Conservation (phyloP, 176 grass and related monocot genomes). For the Oropetium thomaeum region DNA sequence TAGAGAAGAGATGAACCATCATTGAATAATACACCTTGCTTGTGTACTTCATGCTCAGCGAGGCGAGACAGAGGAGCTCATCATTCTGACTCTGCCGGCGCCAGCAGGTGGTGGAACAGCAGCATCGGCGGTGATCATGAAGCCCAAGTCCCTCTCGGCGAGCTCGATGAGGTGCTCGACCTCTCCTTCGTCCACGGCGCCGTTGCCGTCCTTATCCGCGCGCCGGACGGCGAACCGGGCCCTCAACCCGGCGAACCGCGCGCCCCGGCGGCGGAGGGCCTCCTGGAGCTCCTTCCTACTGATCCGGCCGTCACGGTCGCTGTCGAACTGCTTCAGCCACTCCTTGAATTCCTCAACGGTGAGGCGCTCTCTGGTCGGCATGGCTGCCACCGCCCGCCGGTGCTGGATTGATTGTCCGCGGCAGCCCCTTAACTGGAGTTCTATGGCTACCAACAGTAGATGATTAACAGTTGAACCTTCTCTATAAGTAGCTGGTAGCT, state of each 20-base stretch:
- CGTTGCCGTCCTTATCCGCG: constrained; percentile 46
- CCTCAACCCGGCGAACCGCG: constrained; percentile 32
- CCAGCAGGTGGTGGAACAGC: neutral
- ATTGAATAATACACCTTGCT: neutral
- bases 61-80: neutral
- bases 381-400: neutral
- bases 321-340: constrained; percentile 67
- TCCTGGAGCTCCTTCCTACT: constrained; percentile 55
- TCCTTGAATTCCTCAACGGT: constrained; percentile 54
- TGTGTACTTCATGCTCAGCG: neutral
- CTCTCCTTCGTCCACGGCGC: constrained; percentile 55
- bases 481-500: constrained; percentile 27
- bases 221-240: constrained; percentile 21
- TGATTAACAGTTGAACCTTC: neutral
- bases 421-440: neutral
- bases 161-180: constrained; percentile 52
- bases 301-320: constrained; percentile 53
- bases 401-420: neutral
- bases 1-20: neutral
- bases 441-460: neutral
- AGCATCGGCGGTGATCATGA: constrained; percentile 26
- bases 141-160: constrained; percentile 49
- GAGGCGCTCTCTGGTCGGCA: neutral
- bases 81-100: neutral
- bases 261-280: constrained; percentile 47